Evolutionary conservation across 2,329 filamentous ascomycete genomes (phyloP).

Genomic region (Colletotrichum godetiae): DNA sequence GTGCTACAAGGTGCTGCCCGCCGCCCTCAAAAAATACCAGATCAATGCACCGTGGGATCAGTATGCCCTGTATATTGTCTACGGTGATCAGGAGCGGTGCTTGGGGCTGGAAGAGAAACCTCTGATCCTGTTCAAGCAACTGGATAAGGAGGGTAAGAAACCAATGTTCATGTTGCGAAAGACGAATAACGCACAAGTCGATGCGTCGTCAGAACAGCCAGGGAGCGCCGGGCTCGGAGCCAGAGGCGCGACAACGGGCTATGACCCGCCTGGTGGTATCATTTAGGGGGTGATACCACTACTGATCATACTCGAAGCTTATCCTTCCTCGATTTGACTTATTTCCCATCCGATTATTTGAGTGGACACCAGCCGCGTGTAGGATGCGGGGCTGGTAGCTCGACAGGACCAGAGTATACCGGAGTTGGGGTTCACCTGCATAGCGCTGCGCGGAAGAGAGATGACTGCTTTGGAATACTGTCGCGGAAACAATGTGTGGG

Average conservation of each 20-base stretch:
- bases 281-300: slow-evolving; percentile 52
- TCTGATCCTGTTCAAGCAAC: slow-evolving; percentile 94
- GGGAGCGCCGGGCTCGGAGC: slow-evolving; percentile 63
- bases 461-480: slow-evolving; percentile 32
- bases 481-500: slow-evolving; percentile 28
- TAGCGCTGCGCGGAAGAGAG: slow-evolving; percentile 34
- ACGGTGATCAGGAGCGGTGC: slow-evolving; percentile 97
- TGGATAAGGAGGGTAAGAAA: slow-evolving; percentile 96
- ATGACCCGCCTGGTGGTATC: slow-evolving; percentile 70
- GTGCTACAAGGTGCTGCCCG: slow-evolving; percentile 95
- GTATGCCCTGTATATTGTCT: slow-evolving; percentile 97
- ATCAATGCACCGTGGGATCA: slow-evolving; percentile 98
- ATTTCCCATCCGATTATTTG: slow-evolving; percentile 10
- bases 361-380: slow-evolving; percentile 14
- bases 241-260: slow-evolving; percentile 58
- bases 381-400: slow-evolving; percentile 22
- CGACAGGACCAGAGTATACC: slow-evolving; percentile 25
- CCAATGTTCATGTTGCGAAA: slow-evolving; percentile 98
- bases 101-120: slow-evolving; percentile 93
- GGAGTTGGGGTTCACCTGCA: slow-evolving; percentile 36
- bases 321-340: slow-evolving; percentile 28
- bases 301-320: slow-evolving; percentile 26
- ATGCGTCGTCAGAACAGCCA: slow-evolving; percentile 56
- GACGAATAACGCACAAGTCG: slow-evolving; percentile 65
- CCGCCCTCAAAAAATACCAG: slow-evolving; percentile 96